These are phyloP conservation scores for Phytophthora foliorum DNA, from an alignment of 352 stramenopile genomes.

Conservation along the genomic window DNA sequence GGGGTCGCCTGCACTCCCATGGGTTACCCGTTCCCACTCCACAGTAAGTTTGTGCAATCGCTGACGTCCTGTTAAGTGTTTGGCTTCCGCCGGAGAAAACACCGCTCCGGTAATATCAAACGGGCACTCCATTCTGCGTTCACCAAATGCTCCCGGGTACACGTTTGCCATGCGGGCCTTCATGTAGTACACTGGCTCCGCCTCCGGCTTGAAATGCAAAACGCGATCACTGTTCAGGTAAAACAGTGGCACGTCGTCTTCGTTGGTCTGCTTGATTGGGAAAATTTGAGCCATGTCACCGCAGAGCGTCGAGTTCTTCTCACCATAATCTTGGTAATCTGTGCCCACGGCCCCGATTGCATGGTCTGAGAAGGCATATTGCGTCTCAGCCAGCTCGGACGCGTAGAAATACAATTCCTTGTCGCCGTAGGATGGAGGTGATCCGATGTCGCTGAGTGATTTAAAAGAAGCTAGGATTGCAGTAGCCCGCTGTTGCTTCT, in stretches of 20 bases:
- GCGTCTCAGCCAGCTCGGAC: constrained; percentile 55
- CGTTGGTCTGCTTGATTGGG: constrained; percentile 22
- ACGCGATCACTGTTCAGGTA: constrained; percentile 76
- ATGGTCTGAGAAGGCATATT: constrained; percentile 63
- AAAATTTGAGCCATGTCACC: constrained; percentile 37
- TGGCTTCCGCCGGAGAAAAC: constrained; percentile 44
- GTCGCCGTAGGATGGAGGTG: constrained; percentile 53
- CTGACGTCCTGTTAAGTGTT: constrained; percentile 45
- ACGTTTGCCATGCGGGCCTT: constrained; percentile 45
- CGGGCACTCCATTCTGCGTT: constrained; percentile 55
- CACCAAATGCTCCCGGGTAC: constrained; percentile 52
- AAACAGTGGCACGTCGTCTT: constrained; percentile 36
- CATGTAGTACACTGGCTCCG: constrained; percentile 51
- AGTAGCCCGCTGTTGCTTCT: constrained; percentile 51
- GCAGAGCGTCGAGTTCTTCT: constrained; percentile 38
- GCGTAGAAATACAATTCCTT: constrained; percentile 71
- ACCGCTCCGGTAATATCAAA: constrained; percentile 48
- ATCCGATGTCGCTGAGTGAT: constrained; percentile 24
- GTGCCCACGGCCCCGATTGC: constrained; percentile 32
- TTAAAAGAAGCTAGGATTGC: constrained; percentile 57
- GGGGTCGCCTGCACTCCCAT: constrained; percentile 1
- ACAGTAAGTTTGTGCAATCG: constrained; percentile 39
- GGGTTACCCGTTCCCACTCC: constrained; percentile 24
- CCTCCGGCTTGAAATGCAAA: constrained; percentile 38
- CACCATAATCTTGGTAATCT: constrained; percentile 26